Evolutionary conservation across 2,329 filamentous ascomycete genomes (phyloP).

Genomic region (Neofusicoccum parvum): DNA sequence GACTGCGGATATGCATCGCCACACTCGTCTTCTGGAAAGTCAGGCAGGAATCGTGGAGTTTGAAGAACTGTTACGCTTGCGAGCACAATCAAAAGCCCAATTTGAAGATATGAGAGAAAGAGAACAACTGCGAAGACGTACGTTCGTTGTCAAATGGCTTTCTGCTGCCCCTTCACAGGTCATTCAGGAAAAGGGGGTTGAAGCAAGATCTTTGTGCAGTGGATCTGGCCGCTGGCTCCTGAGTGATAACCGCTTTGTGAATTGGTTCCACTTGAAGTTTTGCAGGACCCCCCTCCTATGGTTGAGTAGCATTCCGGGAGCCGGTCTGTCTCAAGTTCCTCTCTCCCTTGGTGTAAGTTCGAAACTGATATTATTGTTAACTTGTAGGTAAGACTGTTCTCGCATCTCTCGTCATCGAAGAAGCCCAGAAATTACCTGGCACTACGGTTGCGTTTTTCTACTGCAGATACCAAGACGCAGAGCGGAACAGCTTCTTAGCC

Average conservation of each 20-base stretch:
- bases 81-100: slow-evolving; percentile 2
- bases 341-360: neutral
- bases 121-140: slow-evolving; percentile 21
- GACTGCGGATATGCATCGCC: slow-evolving; percentile 25
- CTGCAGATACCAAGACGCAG: slow-evolving; percentile 38
- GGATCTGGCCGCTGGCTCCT: neutral
- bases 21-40: slow-evolving; percentile 27
- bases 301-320: slow-evolving; percentile 45
- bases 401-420: slow-evolving; percentile 43
- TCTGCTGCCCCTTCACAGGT: neutral
- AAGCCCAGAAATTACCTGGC: slow-evolving; percentile 29
- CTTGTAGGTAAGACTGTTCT: slow-evolving; percentile 46
- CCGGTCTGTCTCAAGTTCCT: slow-evolving; percentile 32
- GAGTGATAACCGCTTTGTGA: neutral
- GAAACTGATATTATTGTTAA: neutral
- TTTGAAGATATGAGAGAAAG: neutral
- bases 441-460: slow-evolving; percentile 41
- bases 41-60: slow-evolving; percentile 27
- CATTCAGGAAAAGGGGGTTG: neutral
- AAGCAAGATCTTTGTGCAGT: neutral
- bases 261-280: slow-evolving; percentile 1
- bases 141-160: slow-evolving; percentile 24
- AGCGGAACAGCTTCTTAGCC: slow-evolving; percentile 31
- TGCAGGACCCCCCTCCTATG: slow-evolving; percentile 34
- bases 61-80: slow-evolving; percentile 19